phyloP scores from a whole-genome alignment of 345 rosid genomes.

The Salix udensis region DNA sequence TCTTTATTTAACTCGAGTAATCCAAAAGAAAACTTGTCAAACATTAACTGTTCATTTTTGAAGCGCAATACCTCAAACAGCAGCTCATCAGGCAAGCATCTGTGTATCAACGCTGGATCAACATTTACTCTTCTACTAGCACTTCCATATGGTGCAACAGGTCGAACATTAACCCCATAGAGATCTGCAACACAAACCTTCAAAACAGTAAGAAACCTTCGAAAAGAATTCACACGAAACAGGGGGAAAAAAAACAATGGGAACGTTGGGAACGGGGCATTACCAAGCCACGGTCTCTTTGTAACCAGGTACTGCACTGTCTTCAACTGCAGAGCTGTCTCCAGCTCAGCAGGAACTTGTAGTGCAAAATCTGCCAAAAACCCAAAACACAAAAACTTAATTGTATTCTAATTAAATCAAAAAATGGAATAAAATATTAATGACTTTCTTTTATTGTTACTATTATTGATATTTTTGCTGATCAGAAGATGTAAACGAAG shows the following conservation, averaged over 20 bases:
- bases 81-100: slow-evolving; percentile 86
- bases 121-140: slow-evolving; percentile 49
- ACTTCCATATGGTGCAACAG: slow-evolving; percentile 80
- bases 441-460: too few species aligned
- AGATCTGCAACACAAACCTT: slow-evolving; percentile 52
- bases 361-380: slow-evolving; percentile 40
- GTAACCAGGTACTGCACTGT: slow-evolving; percentile 62
- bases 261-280: slow-evolving; percentile 1
- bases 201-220: not conserved
- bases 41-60: not conserved
- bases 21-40: not conserved
- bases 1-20: too few species aligned
- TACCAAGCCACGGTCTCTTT: slow-evolving; percentile 94
- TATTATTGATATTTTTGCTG: not conserved
- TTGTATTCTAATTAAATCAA: not conserved
- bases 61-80: slow-evolving; percentile 64
- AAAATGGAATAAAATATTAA: not conserved
- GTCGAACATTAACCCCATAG: slow-evolving; percentile 79
- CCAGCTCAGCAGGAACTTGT: slow-evolving; percentile 69
- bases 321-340: slow-evolving; percentile 74
- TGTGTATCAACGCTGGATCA: slow-evolving; percentile 76
- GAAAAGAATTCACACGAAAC: not conserved
- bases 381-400: not conserved
- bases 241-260: slow-evolving; percentile 1
- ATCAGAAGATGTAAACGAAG: not conserved